Base-by-base conservation (phyloP, 2,329 filamentous ascomycete species). In the Drechmeria coniospora region DNA sequence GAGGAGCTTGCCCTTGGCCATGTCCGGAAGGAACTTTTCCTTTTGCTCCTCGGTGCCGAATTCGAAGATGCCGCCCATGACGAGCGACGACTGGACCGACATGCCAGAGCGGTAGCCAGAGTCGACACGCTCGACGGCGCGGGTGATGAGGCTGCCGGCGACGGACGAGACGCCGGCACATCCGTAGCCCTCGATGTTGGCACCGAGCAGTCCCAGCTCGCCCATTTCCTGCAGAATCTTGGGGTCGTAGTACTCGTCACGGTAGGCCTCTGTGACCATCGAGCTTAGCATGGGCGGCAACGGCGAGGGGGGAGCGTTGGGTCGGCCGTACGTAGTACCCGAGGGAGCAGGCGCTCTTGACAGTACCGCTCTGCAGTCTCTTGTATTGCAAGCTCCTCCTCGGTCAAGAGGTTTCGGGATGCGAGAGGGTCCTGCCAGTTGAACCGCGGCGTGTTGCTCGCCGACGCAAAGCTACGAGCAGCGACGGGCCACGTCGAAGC, bases 311-410 rank as follows among this genome's bases (percentile, higher is more conserved):
- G n/a, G n/a, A n/a, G n/a, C n/a, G n/a, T n/a, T n/a, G n/a, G n/a
- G n/a, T n/a, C n/a, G n/a, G n/a, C n/a, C 69, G 40, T 64, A 93
- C 86, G 77, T 33, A 94, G 64, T 27, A 98, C 79, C 37, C 87
- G 67, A 27, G 90, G 90, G 23, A 80, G 61, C 58, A 98, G 64
- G 34, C 72, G 71, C 50, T 95, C 86, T 53, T 95, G 87, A 50
- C 86, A 95, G 48, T 95, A 98, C 35, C 81, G 70, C 54, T 92
- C 80, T 19, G 87, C 87, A 5, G 83, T 92, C 44, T 94, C 83
- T 23, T 79, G 67, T 39, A 98, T 87, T 10, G 86, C 83, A 38
- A 82, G 50, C 54, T 98, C 90, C 34, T 98, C 90, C 39, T 92
- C 81, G 1, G 84, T 93, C 44, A 84, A 68, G 24, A 93, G 57